phyloP scores from a whole-genome alignment of 163 green algal species.

The Chloromonas sp. region DNA sequence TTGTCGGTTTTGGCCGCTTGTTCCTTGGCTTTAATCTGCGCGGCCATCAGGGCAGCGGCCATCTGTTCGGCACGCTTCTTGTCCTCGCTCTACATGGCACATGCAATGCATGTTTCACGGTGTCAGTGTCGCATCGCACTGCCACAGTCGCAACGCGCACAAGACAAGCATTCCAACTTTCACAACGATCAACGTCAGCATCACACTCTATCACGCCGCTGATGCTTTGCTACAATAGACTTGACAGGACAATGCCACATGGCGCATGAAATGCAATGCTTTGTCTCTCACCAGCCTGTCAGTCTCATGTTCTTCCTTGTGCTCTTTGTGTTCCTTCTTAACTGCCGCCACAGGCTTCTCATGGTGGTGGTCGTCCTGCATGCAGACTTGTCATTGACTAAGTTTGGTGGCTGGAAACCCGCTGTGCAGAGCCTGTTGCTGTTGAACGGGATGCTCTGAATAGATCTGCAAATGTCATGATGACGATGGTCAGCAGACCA shows the following conservation, averaged over 20 bases:
- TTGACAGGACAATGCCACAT: background rate
- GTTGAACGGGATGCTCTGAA: no score
- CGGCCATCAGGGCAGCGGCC: background rate
- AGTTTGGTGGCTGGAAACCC: no score
- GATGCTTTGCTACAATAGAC: background rate
- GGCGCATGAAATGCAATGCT: background rate
- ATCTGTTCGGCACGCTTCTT: background rate
- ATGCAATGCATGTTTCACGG: background rate
- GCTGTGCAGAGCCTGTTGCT: no score
- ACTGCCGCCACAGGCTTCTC: no score
- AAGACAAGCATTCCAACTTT: background rate
- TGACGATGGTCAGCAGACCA: no score
- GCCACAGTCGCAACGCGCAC: background rate
- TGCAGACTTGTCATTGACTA: no score
- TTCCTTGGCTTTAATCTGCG: background rate
- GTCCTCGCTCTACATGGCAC: background rate
- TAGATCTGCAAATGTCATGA: no score
- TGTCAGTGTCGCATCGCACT: background rate
- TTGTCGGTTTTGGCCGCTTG: background rate
- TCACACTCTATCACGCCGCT: background rate
- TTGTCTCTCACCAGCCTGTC: no score
- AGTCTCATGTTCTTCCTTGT: no score
- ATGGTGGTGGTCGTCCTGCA: no score
- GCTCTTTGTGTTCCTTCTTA: no score
- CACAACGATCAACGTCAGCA: no score